A percentile compares a stretch with the other conserved stretches of the same genome.
Conservation (phyloP, 306 rosid species). For the Cicer judaicum region DNA sequence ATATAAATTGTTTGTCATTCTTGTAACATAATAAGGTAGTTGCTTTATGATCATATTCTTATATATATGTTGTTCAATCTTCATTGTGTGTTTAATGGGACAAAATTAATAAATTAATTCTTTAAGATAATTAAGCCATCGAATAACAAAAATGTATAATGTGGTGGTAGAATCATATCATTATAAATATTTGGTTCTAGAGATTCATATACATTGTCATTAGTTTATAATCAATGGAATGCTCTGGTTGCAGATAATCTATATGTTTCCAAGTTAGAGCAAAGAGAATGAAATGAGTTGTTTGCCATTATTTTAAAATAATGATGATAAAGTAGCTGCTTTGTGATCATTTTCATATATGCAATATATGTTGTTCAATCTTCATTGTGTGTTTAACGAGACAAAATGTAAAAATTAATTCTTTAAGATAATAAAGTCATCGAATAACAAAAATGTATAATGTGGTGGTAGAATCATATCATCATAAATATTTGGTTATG, state of each 20-base stretch:
- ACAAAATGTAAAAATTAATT: background rate
- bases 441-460: background rate
- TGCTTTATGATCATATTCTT: background rate
- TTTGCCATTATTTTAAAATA: constrained; percentile 2
- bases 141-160: background rate
- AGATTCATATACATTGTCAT: constrained; percentile 1
- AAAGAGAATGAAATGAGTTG: constrained; percentile 52
- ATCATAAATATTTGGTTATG: background rate
- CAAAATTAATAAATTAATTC: background rate
- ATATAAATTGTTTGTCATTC: constrained; percentile 6
- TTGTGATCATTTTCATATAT: background rate
- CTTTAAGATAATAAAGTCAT: background rate
- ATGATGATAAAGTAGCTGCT: background rate
- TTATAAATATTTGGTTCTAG: background rate
- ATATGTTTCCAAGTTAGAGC: constrained; percentile 1
- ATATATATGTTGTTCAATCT: constrained; percentile 1
- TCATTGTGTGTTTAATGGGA: background rate
- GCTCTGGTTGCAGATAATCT: constrained; percentile 41
- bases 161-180: constrained; percentile 17
- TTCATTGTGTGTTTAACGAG: background rate
- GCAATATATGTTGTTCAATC: background rate
- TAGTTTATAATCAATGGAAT: constrained; percentile 20
- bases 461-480: constrained; percentile 20
- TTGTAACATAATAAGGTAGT: background rate
- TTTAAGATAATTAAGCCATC: background rate